Base-by-base conservation (phyloP, 2,329 filamentous ascomycete species). In the Fusarium stilboides region DNA sequence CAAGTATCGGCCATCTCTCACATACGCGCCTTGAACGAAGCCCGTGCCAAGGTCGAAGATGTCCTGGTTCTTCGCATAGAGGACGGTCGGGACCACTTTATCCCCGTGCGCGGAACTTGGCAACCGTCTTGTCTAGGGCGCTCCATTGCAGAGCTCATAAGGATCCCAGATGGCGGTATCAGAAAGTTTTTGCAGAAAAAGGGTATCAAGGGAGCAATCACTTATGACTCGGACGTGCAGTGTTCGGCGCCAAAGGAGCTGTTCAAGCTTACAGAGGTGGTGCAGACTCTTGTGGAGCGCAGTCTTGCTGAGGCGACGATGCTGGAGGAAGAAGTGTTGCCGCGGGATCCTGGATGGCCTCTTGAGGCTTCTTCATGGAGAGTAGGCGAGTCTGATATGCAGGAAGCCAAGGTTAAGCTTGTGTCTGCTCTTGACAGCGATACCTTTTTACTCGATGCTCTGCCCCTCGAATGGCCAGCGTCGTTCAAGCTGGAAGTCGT, bases 21-120 rank as follows among this genome's bases (percentile, higher is more conserved):
- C 19, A 89, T 93, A 0, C 88, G 87, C 19, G 82, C 85, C 3
- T 84, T 99, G 37, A 98, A 98, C 70, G 85, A 91, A 55, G 89
- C 88, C 17, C 83, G 85, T 3, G 77, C 83, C 6, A 83, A 82
- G 9, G 82, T 99, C 1, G 95, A 98, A 66, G 94, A 98, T 69
- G 90, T 99, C 5, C 84, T 99, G 9, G 91, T 99, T 3, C 85
- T 99, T 10, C 90, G 94, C 1, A 92, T 99, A 7, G 86, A 89
- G 13, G 88, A 91, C 53, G 97, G 97, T 1, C 88, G 94, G 47
- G 96, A 99, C 74, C 92, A 98, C 76, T 99, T 99, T 76, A 88
- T 99, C 39, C 91, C 94, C 0, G 84, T 97, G 1, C 89, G 88
- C 24, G 96, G 88, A 0, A 83, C 81, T 2, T 99, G 96, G 95